A percentile compares a stretch with the other conserved stretches of the same genome.
These are phyloP conservation scores for Margaritispora aquatica DNA, from an alignment of 495 filamentous ascomycete genomes.

Conservation along the genomic window DNA sequence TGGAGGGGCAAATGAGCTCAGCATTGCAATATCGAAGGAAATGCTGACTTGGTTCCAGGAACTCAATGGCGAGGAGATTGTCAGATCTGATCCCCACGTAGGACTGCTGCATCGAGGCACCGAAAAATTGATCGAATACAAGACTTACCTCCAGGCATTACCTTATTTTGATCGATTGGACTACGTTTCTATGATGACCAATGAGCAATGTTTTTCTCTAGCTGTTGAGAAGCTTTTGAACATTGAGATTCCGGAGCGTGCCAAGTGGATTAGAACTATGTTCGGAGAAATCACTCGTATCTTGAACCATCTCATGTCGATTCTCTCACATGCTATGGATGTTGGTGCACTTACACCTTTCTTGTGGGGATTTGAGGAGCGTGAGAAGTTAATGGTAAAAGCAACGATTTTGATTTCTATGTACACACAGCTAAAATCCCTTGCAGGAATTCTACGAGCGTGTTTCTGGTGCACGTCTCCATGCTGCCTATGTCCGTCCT, in stretches of 20 bases:
- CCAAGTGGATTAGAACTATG: constrained; percentile 94
- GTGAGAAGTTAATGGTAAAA: constrained; percentile 97
- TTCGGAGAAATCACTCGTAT: constrained; percentile 96
- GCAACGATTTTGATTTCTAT: constrained; percentile 8
- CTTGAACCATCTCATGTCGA: constrained; percentile 96
- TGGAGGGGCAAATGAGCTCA: not conserved
- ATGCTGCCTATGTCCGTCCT: constrained; percentile 96
- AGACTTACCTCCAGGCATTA: constrained; percentile 95
- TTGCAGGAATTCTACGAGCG: constrained; percentile 98
- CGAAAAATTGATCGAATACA: constrained; percentile 99
- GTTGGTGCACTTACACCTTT: constrained; percentile 98
- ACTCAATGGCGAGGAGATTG: constrained; percentile 95
- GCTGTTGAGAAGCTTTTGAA: constrained; percentile 98
- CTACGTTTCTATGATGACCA: constrained; percentile 99
- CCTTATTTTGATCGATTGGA: constrained; percentile 99
- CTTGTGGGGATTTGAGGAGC: constrained; percentile 99
- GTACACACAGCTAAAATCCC: constrained; percentile 22
- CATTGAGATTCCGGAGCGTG: constrained; percentile 89
- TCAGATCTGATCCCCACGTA: constrained; percentile 94
- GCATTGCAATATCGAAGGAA: not conserved
- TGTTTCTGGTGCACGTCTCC: constrained; percentile 95
- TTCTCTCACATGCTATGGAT: constrained; percentile 98
- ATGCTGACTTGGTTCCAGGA: constrained; percentile 49
- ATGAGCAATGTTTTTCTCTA: constrained; percentile 94
- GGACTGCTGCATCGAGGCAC: constrained; percentile 94